phyloP scores from a whole-genome alignment of 768 basidiomycete genomes.

The Tricholomella constricta region DNA sequence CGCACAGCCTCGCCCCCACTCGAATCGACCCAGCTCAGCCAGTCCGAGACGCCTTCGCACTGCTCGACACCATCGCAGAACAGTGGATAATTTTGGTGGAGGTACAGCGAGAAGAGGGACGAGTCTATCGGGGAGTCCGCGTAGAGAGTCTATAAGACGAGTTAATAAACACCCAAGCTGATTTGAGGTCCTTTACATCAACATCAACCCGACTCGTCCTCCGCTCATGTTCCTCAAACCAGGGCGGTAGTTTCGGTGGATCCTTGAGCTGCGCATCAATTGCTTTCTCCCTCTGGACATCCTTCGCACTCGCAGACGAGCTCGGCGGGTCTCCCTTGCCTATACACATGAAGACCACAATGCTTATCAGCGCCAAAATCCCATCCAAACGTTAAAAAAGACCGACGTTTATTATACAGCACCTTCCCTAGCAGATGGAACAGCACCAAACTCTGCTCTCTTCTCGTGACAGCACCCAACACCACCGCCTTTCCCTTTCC shows the following conservation, averaged over 20 bases:
- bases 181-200: too few relatives aligned
- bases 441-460: constrained; percentile 84
- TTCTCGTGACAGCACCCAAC: constrained; percentile 73
- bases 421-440: constrained; percentile 95
- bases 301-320: constrained; percentile 58
- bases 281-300: constrained; percentile 60
- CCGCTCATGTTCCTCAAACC: constrained; percentile 62
- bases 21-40: constrained; percentile 76
- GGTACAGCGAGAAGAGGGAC: constrained; percentile 83
- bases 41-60: constrained; percentile 67
- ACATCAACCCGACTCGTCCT: constrained; percentile 74
- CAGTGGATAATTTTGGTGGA: constrained; percentile 92
- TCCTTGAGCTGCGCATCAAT: constrained; percentile 57
- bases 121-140: constrained; percentile 90
- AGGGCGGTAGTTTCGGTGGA: constrained; percentile 56
- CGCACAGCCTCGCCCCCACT: constrained; percentile 65
- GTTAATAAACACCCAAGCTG: background rate
- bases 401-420: constrained; percentile 90
- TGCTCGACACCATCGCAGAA: constrained; percentile 83
- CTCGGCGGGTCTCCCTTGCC: constrained; percentile 75
- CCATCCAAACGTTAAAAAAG: background rate
- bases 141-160: constrained; percentile 43
- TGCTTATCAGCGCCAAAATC: constrained; percentile 1
- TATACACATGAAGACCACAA: too few relatives aligned
- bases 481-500: constrained; percentile 34